Conservation (phyloP, 306 rosid genomes). For the Prunus mongolica region DNA sequence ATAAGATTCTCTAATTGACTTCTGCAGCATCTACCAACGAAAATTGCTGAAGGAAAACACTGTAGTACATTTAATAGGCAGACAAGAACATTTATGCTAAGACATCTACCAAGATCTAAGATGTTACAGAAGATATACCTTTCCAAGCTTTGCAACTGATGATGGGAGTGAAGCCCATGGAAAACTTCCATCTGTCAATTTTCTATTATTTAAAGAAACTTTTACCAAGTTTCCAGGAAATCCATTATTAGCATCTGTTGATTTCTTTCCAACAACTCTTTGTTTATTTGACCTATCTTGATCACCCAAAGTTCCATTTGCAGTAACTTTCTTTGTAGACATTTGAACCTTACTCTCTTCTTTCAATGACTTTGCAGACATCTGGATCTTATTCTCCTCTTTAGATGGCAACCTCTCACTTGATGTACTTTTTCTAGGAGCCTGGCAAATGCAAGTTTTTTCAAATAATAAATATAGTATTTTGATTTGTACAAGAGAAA, state of each 20-base stretch:
- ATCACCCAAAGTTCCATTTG: slow-evolving; percentile 54
- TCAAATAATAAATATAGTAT: slow-evolving; percentile 18
- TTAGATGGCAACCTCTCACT: slow-evolving; percentile 62
- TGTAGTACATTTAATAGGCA: neutral
- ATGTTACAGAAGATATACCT: slow-evolving; percentile 43
- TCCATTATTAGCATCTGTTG: slow-evolving; percentile 51
- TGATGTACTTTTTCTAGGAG: slow-evolving; percentile 78
- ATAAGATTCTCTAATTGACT: neutral
- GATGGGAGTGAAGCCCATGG: slow-evolving; percentile 88
- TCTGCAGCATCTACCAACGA: slow-evolving; percentile 13
- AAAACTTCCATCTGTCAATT: slow-evolving; percentile 64
- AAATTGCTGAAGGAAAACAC: slow-evolving; percentile 8
- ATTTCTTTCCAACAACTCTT: slow-evolving; percentile 57
- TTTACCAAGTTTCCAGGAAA: slow-evolving; percentile 72
- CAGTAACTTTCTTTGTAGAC: slow-evolving; percentile 47
- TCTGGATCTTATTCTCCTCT: slow-evolving; percentile 60
- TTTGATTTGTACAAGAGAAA: neutral
- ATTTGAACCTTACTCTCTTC: slow-evolving; percentile 59
- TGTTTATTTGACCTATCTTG: slow-evolving; percentile 54
- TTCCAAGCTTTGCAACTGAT: slow-evolving; percentile 90
- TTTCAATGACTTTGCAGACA: slow-evolving; percentile 42
- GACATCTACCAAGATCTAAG: slow-evolving; percentile 4
- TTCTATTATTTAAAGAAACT: slow-evolving; percentile 59
- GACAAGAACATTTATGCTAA: neutral
- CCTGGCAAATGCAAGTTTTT: slow-evolving; percentile 33